Conservation (phyloP, 306 rosid genomes). For the Cucurbita argyrosperma region DNA sequence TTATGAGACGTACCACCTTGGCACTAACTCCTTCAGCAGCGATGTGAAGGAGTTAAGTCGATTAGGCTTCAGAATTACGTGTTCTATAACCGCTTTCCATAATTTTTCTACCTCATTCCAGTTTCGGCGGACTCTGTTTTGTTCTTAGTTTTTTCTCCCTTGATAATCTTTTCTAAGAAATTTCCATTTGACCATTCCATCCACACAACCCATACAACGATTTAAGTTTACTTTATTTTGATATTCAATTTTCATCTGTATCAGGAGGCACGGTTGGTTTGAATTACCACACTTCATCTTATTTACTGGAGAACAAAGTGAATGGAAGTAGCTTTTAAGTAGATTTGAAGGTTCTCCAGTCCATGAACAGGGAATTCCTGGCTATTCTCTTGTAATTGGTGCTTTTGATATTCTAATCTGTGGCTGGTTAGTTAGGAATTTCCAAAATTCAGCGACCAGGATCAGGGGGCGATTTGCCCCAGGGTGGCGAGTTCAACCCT, state of each 20-base stretch:
- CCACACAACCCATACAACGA: background rate
- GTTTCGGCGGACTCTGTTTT: background rate
- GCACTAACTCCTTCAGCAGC: too few relatives aligned
- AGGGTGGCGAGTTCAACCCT: slow-evolving; percentile 60
- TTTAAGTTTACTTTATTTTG: background rate
- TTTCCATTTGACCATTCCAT: background rate
- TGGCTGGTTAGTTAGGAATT: slow-evolving; percentile 14
- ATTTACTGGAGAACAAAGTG: background rate
- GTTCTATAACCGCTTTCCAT: background rate
- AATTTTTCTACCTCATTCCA: background rate
- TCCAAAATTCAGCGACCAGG: slow-evolving; percentile 88
- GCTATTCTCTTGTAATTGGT: background rate
- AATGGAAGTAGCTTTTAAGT: background rate
- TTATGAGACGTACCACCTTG: too few relatives aligned
- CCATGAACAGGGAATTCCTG: background rate
- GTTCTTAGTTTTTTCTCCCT: background rate
- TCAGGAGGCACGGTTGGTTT: background rate
- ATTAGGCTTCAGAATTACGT: background rate
- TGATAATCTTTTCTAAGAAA: background rate
- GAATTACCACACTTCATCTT: background rate
- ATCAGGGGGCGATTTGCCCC: slow-evolving; percentile 99
- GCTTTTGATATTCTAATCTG: slow-evolving; percentile 1
- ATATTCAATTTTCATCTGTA: background rate
- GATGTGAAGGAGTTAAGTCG: background rate
- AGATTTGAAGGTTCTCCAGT: background rate